Conservation (phyloP, 495 filamentous ascomycete genomes). For the Daldinia loculata region DNA sequence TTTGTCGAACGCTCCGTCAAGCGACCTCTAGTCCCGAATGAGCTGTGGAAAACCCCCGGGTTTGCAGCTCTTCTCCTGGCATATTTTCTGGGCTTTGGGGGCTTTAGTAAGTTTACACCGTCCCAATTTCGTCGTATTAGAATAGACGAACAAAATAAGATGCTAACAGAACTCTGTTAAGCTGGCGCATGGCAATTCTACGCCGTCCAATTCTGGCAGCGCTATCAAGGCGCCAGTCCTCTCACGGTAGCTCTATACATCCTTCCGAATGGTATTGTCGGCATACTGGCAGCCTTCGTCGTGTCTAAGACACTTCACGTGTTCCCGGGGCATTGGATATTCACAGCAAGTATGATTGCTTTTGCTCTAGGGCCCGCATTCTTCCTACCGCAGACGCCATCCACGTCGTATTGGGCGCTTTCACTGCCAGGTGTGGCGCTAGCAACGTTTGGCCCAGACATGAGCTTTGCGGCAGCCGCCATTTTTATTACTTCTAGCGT, state of each 20-base stretch:
- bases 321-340: constrained; percentile 60
- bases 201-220: constrained; percentile 61
- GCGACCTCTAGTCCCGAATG: constrained; percentile 62
- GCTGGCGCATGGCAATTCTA: constrained; percentile 62
- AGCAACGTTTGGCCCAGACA: constrained; percentile 67
- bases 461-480: constrained; percentile 67
- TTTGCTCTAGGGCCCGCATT: constrained; percentile 57
- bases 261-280: constrained; percentile 56
- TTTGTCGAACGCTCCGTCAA: constrained; percentile 54
- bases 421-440: constrained; percentile 62
- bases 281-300: constrained; percentile 56
- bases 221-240: constrained; percentile 52
- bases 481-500: constrained; percentile 67
- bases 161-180: constrained; percentile 17
- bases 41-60: constrained; percentile 48
- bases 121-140: neutral
- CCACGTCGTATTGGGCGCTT: constrained; percentile 64
- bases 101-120: constrained; percentile 39
- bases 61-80: constrained; percentile 59
- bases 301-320: constrained; percentile 57
- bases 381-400: constrained; percentile 54
- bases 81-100: constrained; percentile 60
- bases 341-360: constrained; percentile 51
- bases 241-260: constrained; percentile 55
- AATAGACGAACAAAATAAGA: neutral